These are phyloP conservation scores for Noccaea bulbosa DNA, from an alignment of 345 rosid genomes.

Conservation along the genomic window DNA sequence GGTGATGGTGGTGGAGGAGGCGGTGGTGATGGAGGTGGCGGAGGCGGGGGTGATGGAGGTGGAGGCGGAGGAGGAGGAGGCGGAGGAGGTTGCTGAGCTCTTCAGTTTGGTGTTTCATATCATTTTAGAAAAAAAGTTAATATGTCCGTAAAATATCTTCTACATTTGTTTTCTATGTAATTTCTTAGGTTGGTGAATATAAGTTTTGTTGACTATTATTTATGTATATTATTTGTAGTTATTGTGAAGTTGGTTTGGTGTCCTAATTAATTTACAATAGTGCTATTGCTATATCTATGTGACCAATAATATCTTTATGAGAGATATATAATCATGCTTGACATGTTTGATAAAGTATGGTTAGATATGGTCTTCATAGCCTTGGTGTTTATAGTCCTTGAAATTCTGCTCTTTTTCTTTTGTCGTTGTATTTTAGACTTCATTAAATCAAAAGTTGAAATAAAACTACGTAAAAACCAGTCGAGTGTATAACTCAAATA, in stretches of 20 bases:
- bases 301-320: not conserved
- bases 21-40: not conserved
- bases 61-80: not conserved
- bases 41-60: not conserved
- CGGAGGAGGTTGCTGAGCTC: conserved; percentile 21
- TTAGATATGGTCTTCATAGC: not conserved
- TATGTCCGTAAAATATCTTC: not conserved
- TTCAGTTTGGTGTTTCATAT: not conserved
- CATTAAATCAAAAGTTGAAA: not conserved
- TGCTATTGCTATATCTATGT: not conserved
- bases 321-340: conserved; percentile 5
- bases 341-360: conserved; percentile 17
- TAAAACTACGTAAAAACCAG: not conserved
- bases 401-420: not conserved
- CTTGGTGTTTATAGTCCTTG: not conserved
- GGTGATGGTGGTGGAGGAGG: not conserved
- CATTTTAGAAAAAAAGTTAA: not conserved
- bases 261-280: not conserved
- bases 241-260: conserved; percentile 14
- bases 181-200: not conserved
- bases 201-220: not conserved
- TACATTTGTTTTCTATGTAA: not conserved
- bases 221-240: conserved; percentile 17
- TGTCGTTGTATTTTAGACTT: not conserved
- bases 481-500: conserved; percentile 1